Conservation (phyloP, 495 filamentous ascomycete species). For the Aspergillus carlsbadensis region DNA sequence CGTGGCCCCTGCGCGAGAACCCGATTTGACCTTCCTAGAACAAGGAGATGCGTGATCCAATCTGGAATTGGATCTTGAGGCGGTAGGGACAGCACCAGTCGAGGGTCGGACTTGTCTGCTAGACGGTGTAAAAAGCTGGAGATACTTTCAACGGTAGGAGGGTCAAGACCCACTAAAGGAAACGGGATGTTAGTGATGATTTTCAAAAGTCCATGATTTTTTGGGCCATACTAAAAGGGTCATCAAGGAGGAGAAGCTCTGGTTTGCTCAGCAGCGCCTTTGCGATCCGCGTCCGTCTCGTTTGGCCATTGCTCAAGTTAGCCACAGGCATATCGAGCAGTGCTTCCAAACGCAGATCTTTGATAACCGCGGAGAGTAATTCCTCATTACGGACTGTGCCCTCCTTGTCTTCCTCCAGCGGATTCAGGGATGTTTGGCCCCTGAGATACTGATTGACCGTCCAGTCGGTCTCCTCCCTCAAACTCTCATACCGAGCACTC, state of each 20-base stretch:
- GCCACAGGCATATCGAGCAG: slow-evolving; percentile 77
- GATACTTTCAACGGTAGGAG: slow-evolving; percentile 66
- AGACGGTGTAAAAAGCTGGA: slow-evolving; percentile 66
- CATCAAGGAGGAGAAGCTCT: slow-evolving; percentile 82
- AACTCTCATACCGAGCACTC: slow-evolving; percentile 88
- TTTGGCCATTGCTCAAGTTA: slow-evolving; percentile 92
- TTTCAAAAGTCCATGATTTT: not conserved
- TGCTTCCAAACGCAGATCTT: slow-evolving; percentile 60
- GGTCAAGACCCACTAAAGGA: slow-evolving; percentile 77
- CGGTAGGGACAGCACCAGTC: slow-evolving; percentile 73
- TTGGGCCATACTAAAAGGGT: slow-evolving; percentile 73
- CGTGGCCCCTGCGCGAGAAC: slow-evolving; percentile 45
- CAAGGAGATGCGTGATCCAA: slow-evolving; percentile 83
- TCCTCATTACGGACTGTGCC: slow-evolving; percentile 39
- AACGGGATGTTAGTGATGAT: not conserved
- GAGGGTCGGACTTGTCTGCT: slow-evolving; percentile 61
- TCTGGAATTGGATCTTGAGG: slow-evolving; percentile 83
- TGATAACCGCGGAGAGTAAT: slow-evolving; percentile 58
- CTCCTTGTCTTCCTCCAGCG: slow-evolving; percentile 52
- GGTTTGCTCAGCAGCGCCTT: slow-evolving; percentile 76
- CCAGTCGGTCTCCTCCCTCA: slow-evolving; percentile 83
- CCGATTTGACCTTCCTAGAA: slow-evolving; percentile 60
- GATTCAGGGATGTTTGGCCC: slow-evolving; percentile 76
- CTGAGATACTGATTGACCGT: slow-evolving; percentile 74
- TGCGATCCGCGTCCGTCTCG: slow-evolving; percentile 80